Conservation (phyloP, 2,329 filamentous ascomycete species). For the Aspergillus fumigatus region DNA sequence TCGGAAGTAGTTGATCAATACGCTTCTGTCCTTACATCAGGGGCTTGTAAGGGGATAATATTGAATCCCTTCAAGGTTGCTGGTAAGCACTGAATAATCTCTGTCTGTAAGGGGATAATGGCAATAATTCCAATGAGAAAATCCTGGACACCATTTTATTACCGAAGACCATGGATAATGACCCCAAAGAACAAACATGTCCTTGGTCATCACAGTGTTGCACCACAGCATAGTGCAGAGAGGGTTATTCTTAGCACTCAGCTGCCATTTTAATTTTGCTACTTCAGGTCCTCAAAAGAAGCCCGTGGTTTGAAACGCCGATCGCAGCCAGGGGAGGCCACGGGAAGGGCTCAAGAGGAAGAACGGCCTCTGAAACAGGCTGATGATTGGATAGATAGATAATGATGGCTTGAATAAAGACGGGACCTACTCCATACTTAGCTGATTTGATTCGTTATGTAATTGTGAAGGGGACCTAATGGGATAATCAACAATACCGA, state of each 20-base stretch:
- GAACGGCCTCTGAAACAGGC: background rate
- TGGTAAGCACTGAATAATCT: background rate
- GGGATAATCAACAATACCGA: background rate
- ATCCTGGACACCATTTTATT: background rate
- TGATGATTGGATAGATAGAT: background rate
- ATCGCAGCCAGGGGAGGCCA: background rate
- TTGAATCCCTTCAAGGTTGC: background rate
- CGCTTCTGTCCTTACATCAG: background rate
- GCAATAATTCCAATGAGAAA: background rate
- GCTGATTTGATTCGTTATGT: background rate
- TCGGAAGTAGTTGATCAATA: background rate
- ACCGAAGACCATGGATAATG: background rate
- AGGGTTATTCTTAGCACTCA: background rate
- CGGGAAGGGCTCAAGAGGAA: slow-evolving; percentile 2
- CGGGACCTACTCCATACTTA: background rate
- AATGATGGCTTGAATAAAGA: background rate
- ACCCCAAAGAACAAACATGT: background rate
- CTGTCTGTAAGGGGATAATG: background rate
- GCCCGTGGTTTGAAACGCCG: slow-evolving; percentile 7
- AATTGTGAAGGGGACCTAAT: background rate
- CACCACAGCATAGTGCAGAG: background rate
- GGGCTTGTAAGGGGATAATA: background rate
- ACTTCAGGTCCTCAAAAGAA: background rate
- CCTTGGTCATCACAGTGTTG: background rate
- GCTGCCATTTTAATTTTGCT: background rate